Evolutionary conservation across 176 grass and related monocot species (phyloP), one percentile per base, ranked within the genome.

Genomic region (Avena eriantha): DNA sequence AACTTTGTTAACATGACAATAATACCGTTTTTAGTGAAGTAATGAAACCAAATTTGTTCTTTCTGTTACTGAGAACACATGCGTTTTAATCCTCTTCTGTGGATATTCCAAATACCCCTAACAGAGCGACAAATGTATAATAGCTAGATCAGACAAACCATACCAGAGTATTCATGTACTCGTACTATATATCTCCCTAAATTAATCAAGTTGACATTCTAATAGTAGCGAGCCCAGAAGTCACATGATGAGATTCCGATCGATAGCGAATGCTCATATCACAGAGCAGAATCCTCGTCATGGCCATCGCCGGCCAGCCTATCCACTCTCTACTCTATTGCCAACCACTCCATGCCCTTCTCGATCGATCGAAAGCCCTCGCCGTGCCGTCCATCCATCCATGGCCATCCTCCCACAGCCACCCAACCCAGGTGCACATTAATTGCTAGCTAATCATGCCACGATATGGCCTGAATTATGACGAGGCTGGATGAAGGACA

Each of bases 271-370:
- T 53, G 53, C 18, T 71, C 66, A n/a, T 50, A 50, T 17, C 80
- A 36, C 53, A 39, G 53, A 86, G 83, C 71, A 53, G 16, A 31
- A 39, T 78, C 11, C 76, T 60, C 12, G 73, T 22, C 47, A 54
- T 58, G 59, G 64, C 76, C 24, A 10, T 26, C 72, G 24, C 9
- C 41, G 57, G 49, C 68, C 68, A 71, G 0, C 15, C 0, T n/a
- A 72, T 7, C 87, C 87, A 79, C 65, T 84, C 65, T 50, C 53
- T 79, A 33, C 51, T 57, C 70, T 33, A 73, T 66, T 77, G 78
- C 18, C 58, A 80, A 57, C 82, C 55, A 66, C 78, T 75, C 71
- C 71, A 76, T 57, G 35, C 60, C 50, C 7, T 71, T 60, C 51
- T 49, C 29, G 17, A 49, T 49, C 29, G 17, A 49, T 17, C 47